phyloP scores from a whole-genome alignment of 441 rosid genomes.

The Caryocar brasiliense region DNA sequence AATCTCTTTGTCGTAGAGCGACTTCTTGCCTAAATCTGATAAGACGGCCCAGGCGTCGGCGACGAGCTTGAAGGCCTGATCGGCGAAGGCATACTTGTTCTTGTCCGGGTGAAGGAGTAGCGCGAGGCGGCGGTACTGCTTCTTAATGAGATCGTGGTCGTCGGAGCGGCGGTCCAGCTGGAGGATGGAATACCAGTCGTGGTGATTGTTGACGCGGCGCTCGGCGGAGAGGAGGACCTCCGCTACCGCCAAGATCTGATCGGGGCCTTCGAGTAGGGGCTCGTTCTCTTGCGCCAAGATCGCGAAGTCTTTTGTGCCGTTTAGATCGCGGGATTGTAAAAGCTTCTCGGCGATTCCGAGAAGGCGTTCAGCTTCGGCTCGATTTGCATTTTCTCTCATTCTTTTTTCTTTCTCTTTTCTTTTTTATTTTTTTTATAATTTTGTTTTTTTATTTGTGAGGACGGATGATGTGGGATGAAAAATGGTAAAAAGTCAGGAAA shows the following conservation, averaged over 20 bases:
- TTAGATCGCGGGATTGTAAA: conserved; percentile 52
- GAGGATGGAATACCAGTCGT: conserved; percentile 80
- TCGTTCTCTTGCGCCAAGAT: conserved; percentile 71
- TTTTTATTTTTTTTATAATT: background rate
- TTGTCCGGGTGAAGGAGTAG: conserved; percentile 90
- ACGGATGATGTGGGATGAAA: background rate
- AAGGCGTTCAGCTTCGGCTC: conserved; percentile 69
- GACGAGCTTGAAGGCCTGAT: conserved; percentile 80
- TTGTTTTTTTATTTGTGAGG: background rate
- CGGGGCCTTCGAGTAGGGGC: conserved; percentile 78
- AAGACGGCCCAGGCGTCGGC: conserved; percentile 78
- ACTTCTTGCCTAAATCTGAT: conserved; percentile 45
- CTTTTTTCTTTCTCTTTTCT: background rate
- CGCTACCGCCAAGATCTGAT: conserved; percentile 75
- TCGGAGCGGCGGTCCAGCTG: conserved; percentile 49
- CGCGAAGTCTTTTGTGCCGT: conserved; percentile 69
- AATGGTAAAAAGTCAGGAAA: too few relatives aligned
- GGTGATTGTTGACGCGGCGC: conserved; percentile 50
- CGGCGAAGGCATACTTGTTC: conserved; percentile 64
- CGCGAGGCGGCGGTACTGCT: conserved; percentile 71
- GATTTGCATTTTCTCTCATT: conserved; percentile 43
- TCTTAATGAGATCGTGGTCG: conserved; percentile 58
- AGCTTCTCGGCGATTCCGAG: conserved; percentile 84
- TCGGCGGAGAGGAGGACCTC: conserved; percentile 64
- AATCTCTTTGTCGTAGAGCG: conserved; percentile 51